Base-by-base conservation (phyloP, 176 grass and related monocot genomes). In the Urochloa ruziziensis region DNA sequence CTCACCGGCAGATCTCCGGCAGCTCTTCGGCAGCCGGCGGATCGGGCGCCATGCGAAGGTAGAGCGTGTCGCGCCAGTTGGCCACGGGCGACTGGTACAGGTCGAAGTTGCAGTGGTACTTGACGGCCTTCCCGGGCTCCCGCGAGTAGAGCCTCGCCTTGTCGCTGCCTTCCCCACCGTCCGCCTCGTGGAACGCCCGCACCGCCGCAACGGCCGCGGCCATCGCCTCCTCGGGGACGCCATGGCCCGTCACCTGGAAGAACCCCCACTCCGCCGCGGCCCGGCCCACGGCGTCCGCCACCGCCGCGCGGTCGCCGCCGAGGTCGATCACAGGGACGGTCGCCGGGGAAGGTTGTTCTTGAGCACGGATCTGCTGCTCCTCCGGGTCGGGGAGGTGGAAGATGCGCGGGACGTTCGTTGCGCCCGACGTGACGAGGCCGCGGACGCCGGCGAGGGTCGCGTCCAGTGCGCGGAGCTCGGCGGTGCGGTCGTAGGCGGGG, bases 61-160 rank as follows among this genome's bases (percentile, higher is more conserved):
- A 90, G 67, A 94, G 90, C 29, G 90, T 85, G 69, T 91, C 92
- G 32, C 83, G 76, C 92, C 92, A 94, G 74, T 89, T 94, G 23
- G 83, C 75, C 32, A 87, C 89, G 14, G 24, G 5, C 9, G 86
- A 84, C 75, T 84, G 12, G 75, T 86, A 86, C 24, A 94, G 83
- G 57, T 91, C 86, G 78, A 94, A 91, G 83, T 89, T 91, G 81
- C 89, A 91, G 56, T 83, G 19, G 62, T 94, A 92, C 77, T 83
- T 88, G 18, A 83, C 84, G 6, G 92, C 84, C 84, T 21, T 67
- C 10, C 40, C 59, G 3, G 63, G 65, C 16, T 92, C 93, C 21
- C 88, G 88, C 2, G 88, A 79, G 90, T 92, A 95, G 51, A 95
- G 64, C 40, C 74, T 46, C 34, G 87, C 81, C 90, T 92, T 94